phyloP scores from a whole-genome alignment of 345 rosid genomes.

The Tarenaya hassleriana region DNA sequence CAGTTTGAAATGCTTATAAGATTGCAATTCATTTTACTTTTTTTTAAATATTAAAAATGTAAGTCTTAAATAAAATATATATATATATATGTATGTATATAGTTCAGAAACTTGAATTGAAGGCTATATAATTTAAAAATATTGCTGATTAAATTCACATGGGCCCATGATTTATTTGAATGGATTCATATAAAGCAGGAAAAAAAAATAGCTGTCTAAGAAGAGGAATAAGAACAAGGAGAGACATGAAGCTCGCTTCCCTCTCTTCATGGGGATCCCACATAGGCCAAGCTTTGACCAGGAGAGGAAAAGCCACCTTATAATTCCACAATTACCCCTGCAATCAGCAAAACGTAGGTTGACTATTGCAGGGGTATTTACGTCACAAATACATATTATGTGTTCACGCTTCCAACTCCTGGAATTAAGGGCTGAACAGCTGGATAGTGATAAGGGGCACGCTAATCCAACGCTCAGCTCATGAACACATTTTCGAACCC shows the following conservation, averaged over 20 bases:
- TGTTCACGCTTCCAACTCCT: neutral
- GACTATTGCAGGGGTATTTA: conserved; percentile 12
- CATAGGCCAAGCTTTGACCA: too few species aligned
- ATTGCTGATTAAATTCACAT: conserved; percentile 17
- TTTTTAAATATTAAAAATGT: too few species aligned
- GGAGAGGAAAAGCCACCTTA: neutral
- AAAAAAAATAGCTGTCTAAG: conserved; percentile 24
- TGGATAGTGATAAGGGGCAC: conserved; percentile 24
- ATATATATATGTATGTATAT: too few species aligned
- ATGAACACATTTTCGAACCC: conserved; percentile 10
- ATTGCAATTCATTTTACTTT: too few species aligned
- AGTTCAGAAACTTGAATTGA: neutral
- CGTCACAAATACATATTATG: neutral
- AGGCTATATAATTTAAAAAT: neutral
- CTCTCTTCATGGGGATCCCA: neutral
- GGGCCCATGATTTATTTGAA: conserved; percentile 14
- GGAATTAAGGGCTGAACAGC: conserved; percentile 1
- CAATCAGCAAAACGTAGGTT: neutral
- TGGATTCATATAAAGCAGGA: conserved; percentile 14
- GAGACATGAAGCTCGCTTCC: conserved; percentile 6
- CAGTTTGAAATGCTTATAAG: too few species aligned
- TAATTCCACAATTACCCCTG: conserved; percentile 11
- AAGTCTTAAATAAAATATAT: too few species aligned
- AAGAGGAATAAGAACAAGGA: conserved; percentile 18
- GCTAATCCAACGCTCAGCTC: conserved; percentile 16